These are phyloP conservation scores for Fragilaria crotonensis DNA, from an alignment of 108 stramenopile genomes.

Conservation along the genomic window DNA sequence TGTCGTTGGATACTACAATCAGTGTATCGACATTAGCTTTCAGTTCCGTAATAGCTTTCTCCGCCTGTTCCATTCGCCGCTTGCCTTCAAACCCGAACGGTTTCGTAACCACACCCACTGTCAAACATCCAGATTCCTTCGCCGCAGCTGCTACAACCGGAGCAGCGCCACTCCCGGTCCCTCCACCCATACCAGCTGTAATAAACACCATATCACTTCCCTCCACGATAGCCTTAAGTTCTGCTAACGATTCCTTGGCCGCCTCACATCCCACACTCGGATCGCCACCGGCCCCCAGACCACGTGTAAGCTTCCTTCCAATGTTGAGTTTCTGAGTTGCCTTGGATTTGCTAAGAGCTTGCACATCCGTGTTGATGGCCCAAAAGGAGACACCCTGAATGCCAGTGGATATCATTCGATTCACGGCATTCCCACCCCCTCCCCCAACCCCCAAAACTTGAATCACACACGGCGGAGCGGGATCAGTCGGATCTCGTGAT, in stretches of 20 bases:
- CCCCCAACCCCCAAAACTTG: conserved; percentile 61
- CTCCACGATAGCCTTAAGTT: conserved; percentile 27
- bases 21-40: conserved; percentile 61
- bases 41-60: conserved; percentile 45
- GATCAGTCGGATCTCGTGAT: neutral
- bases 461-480: conserved; percentile 27
- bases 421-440: conserved; percentile 48
- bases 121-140: conserved; percentile 50
- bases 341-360: conserved; percentile 37
- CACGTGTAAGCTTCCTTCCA: conserved; percentile 49
- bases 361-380: conserved; percentile 72
- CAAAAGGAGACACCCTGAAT: conserved; percentile 61
- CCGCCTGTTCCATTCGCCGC: conserved; percentile 50
- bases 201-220: conserved; percentile 77
- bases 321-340: conserved; percentile 37
- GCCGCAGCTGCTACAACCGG: conserved; percentile 64
- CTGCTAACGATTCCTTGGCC: conserved; percentile 46
- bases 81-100: conserved; percentile 78
- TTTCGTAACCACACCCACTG: conserved; percentile 78
- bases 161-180: conserved; percentile 73
- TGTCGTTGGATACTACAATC: conserved; percentile 76
- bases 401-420: conserved; percentile 58
- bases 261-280: conserved; percentile 55
- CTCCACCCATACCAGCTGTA: conserved; percentile 82
- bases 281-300: conserved; percentile 67